Base-by-base conservation (phyloP, 306 rosid species). In the Pyrus communis region DNA sequence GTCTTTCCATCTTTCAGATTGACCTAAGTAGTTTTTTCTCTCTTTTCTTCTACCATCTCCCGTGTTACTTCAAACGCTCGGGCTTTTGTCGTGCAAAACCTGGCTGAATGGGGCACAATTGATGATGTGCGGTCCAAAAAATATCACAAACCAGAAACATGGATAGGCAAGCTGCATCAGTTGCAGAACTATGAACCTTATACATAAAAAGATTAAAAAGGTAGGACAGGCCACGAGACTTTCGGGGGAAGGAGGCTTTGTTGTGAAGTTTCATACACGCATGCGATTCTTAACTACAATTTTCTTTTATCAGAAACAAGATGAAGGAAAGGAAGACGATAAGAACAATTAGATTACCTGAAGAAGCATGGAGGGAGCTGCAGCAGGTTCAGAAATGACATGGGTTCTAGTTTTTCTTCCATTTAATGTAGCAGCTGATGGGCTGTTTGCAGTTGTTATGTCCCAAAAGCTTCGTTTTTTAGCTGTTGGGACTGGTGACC, bases 381-480 rank as follows among this genome's bases (percentile, higher is more conserved):
- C 87, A 54, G 83, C 84, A 23, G 89, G 89, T 85, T 95, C 96
- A 76, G 87, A 46, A 67, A 84, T 79, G 40, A 90, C 87, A 82
- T 94, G 96, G 81, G 96, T 90, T 85, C 96, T 88, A 13, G 96
- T 95, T 84, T 92, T 95, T 80, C 98, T 85, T 77, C 90, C 98
- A 81, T 90, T 90, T 33, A 82, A 79, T 15, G 97, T 90, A 25
- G 90, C 78, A 73, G 86, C 79, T 51, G 97, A 90, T 23, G 98
- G 98, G 59, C 98, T 95, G 76, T 82, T 92, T 58, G 86, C 82
- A 3, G 97, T 84, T 61, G 97, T 86, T 84, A 92, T 95, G 87
- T 95, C 98, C 97, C 98, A 95, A 84, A 90, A 88, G 85, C 97
- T 92, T 82, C 97, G 83, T 81, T 95, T 95, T 75, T 92, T 95